Evolutionary conservation across 228 moss, liverwort and hornwort genomes (phyloP).

Genomic region (Sphagnum fallax): DNA sequence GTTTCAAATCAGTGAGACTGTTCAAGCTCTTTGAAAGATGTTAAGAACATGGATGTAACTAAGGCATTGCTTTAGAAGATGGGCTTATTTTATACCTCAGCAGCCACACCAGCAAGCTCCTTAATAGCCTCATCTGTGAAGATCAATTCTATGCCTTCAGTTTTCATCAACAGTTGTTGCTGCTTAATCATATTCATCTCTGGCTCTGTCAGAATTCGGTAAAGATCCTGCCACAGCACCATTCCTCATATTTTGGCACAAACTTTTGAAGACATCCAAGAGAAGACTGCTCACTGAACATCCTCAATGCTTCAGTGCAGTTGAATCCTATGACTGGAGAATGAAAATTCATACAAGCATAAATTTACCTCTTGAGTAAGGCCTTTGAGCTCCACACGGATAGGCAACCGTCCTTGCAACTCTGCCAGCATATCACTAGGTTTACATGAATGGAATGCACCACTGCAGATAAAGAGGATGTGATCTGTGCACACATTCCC

Average conservation of each 20-base stretch:
- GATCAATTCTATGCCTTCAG: constrained; percentile 73
- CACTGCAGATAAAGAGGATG: constrained; percentile 91
- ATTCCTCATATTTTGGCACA: too few species aligned
- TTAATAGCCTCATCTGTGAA: constrained; percentile 84
- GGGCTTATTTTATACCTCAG: constrained; percentile 45
- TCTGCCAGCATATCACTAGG: constrained; percentile 96
- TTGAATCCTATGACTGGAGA: too few species aligned
- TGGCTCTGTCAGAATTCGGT: constrained; percentile 85
- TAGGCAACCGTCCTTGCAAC: constrained; percentile 83
- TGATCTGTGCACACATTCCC: constrained; percentile 90
- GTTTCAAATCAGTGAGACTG: background rate
- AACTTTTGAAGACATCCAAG: too few species aligned
- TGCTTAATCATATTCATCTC: constrained; percentile 93
- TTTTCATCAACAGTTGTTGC: constrained; percentile 89
- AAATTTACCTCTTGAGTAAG: constrained; percentile 63
- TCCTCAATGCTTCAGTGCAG: too few species aligned
- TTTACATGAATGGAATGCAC: constrained; percentile 88
- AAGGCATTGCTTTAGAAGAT: too few species aligned
- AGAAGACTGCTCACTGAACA: too few species aligned
- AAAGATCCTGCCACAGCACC: constrained; percentile 56
- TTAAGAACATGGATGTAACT: too few species aligned
- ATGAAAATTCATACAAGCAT: too few species aligned
- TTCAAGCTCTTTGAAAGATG: too few species aligned
- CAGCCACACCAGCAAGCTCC: constrained; percentile 76
- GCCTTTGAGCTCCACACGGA: constrained; percentile 84